Evolutionary conservation across 805 yeast genomes (phyloP), one percentile per base, ranked within the genome.

Genomic region (Saccharomycopsis capsularis): DNA sequence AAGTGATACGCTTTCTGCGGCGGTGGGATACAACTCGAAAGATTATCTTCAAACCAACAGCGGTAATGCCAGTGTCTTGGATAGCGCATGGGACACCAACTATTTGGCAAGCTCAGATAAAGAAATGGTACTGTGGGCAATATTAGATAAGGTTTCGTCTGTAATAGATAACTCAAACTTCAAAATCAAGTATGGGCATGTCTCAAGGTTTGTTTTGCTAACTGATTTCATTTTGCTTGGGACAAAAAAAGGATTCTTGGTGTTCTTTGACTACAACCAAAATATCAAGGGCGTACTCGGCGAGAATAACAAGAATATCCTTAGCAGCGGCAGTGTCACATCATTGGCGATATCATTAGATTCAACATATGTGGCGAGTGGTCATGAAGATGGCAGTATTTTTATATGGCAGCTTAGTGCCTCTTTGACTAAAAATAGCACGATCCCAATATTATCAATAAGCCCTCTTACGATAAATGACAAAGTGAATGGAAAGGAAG

Each of bases 231-330:
- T 83, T 5, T 78, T 78, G 0, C 57, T 89, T 5, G 96, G 95
- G 2, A 89, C 96, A 0, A 58, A 74, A 0, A 75, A 74, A 44
- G 95, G 95, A 1, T 66, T 62, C 34, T 67, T 87, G 0, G 62
- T 85, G 3, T 68, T 84, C 3, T 89, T 86, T 62, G 83, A 81
- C 57, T 82, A 80, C 53, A 74, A 74, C 40, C 96, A 90, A 61
- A 68, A 67, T 27, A 59, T 85, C 3, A 66, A 73, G 13, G 64
- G 65, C 39, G 69, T 72, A 1, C 59, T 82, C 15, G 68, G 67
- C 1, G 56, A 62, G 11, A 58, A 57, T 18, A 51, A 56, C 0
- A 56, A 61, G 3, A 55, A 54, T 18, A 64, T 68, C 1, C 46
- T 61, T 1, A 63, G 63, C 13, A 60, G 69, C 32, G 80, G 82